Conservation (phyloP, 176 grass and related monocot genomes). For the Phoenix dactylifera region DNA sequence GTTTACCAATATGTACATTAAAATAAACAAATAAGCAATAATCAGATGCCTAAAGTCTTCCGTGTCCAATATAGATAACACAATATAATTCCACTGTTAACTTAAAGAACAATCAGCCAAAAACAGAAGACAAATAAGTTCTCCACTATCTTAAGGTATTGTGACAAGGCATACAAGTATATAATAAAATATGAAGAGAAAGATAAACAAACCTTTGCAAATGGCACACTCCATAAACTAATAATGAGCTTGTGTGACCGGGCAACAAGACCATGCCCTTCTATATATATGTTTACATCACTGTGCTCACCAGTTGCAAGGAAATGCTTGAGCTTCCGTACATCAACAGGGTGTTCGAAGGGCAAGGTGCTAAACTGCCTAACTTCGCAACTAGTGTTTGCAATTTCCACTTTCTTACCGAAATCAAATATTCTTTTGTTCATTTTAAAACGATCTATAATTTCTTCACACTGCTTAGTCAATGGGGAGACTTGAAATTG, state of each 20-base stretch:
- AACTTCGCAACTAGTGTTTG: slow-evolving; percentile 27
- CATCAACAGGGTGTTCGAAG: slow-evolving; percentile 48
- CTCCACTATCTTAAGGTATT: too few species aligned
- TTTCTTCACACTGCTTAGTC: slow-evolving; percentile 56
- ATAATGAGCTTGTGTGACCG: slow-evolving; percentile 73
- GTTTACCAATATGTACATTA: not conserved
- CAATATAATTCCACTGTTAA: too few species aligned
- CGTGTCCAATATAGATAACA: too few species aligned
- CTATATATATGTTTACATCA: slow-evolving; percentile 75
- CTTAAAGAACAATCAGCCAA: too few species aligned
- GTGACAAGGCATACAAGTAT: too few species aligned
- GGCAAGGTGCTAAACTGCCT: slow-evolving; percentile 47
- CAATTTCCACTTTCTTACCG: slow-evolving; percentile 33
- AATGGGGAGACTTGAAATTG: slow-evolving; percentile 65
- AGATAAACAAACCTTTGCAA: slow-evolving; percentile 56
- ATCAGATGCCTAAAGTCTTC: too few species aligned
- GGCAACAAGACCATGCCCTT: slow-evolving; percentile 47
- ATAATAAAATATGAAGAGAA: not conserved
- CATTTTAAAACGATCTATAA: slow-evolving; percentile 30
- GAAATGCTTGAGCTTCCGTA: slow-evolving; percentile 54
- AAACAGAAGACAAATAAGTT: too few species aligned
- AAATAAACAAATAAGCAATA: not conserved
- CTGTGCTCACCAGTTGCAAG: slow-evolving; percentile 71
- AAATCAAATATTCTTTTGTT: slow-evolving; percentile 21
- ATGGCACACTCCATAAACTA: slow-evolving; percentile 69